phyloP scores from a whole-genome alignment of 805 yeast genomes.

The Sungouiella blattae region DNA sequence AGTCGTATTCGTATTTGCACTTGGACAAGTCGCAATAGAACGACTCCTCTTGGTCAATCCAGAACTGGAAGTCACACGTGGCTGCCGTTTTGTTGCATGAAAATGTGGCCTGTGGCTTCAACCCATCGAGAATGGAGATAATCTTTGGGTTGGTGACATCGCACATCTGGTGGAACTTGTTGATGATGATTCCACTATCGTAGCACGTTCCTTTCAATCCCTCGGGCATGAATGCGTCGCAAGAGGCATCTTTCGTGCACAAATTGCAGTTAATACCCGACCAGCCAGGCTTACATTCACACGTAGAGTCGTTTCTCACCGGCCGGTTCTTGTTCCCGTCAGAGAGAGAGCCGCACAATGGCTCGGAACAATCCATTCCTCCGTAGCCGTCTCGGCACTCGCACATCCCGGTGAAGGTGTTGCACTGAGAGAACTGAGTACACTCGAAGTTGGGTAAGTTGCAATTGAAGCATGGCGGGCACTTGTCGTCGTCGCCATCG shows the following conservation, averaged over 20 bases:
- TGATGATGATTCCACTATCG: slow-evolving; percentile 76
- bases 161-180: slow-evolving; percentile 84
- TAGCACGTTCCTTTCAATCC: slow-evolving; percentile 86
- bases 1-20: slow-evolving; percentile 70
- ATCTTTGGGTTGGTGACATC: slow-evolving; percentile 90
- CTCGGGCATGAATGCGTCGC: slow-evolving; percentile 86
- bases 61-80: slow-evolving; percentile 85
- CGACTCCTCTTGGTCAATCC: slow-evolving; percentile 89
- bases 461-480: slow-evolving; percentile 95
- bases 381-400: slow-evolving; percentile 92
- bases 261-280: slow-evolving; percentile 89
- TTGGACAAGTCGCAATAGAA: slow-evolving; percentile 79
- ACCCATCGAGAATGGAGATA: slow-evolving; percentile 71
- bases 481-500: slow-evolving; percentile 34
- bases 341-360: slow-evolving; percentile 78
- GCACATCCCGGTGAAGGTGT: slow-evolving; percentile 84
- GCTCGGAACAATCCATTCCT: slow-evolving; percentile 86
- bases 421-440: slow-evolving; percentile 86
- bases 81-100: slow-evolving; percentile 68
- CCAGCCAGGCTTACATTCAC: slow-evolving; percentile 88
- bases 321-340: slow-evolving; percentile 66
- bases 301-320: slow-evolving; percentile 48
- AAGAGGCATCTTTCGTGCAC: slow-evolving; percentile 68
- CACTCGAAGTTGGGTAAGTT: slow-evolving; percentile 87
- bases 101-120: slow-evolving; percentile 88